Evolutionary conservation across 306 rosid genomes (phyloP).

Genomic region (Fragaria ananassa): DNA sequence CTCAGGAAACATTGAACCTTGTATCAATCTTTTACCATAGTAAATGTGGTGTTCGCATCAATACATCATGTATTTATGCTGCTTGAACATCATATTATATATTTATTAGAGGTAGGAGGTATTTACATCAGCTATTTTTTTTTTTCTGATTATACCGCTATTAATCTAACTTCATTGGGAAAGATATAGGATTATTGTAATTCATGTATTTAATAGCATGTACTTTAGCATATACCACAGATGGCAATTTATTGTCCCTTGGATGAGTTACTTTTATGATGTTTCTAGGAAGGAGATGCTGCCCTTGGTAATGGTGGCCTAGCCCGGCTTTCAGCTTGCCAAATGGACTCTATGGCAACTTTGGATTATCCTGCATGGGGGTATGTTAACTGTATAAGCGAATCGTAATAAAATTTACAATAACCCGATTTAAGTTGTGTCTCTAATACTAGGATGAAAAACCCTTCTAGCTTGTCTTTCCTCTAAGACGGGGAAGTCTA

Average conservation of each 20-base stretch:
- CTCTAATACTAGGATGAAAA: neutral
- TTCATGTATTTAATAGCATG: neutral
- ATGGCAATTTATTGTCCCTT: neutral
- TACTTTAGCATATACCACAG: neutral
- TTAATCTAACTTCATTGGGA: neutral
- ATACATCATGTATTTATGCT: neutral
- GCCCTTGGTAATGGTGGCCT: conserved; percentile 82
- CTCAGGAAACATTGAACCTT: neutral
- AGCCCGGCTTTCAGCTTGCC: conserved; percentile 78
- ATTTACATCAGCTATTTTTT: neutral
- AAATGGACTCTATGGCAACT: conserved; percentile 77
- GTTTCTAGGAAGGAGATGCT: conserved; percentile 71
- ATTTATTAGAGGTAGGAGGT: neutral
- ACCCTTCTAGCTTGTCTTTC: neutral
- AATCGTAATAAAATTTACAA: neutral
- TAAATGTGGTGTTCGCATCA: conserved; percentile 4
- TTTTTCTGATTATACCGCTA: neutral
- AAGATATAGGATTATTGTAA: neutral
- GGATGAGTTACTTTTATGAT: conserved; percentile 9
- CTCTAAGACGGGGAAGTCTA: conserved; percentile 7
- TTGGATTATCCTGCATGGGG: conserved; percentile 86
- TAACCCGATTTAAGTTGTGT: neutral
- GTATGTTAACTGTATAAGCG: conserved; percentile 27
- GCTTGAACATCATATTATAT: neutral
- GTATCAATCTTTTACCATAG: neutral